Evolutionary conservation across 352 stramenopile genomes (phyloP).

Genomic region (Pelagophyceae sp.): DNA sequence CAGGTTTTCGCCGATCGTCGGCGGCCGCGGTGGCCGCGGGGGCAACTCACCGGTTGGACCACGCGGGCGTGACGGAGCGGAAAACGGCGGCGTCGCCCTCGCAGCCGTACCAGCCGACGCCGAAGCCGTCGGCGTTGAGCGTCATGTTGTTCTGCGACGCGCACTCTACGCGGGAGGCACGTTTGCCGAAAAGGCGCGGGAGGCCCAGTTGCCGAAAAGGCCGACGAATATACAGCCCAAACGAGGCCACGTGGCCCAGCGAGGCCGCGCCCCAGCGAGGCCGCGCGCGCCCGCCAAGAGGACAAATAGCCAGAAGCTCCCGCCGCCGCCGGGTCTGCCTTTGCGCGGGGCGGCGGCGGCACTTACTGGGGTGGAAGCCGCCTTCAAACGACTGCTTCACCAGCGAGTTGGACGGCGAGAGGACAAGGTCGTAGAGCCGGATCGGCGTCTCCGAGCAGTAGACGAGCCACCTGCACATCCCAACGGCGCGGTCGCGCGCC

Average conservation of each 20-base stretch:
- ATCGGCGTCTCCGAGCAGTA: slow-evolving; percentile 27
- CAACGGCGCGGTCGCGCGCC: too few species aligned
- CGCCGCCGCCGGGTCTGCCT: too few species aligned
- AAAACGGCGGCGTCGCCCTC: slow-evolving; percentile 34
- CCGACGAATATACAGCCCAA: too few species aligned
- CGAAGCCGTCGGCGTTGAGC: slow-evolving; percentile 44
- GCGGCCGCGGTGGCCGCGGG: too few species aligned
- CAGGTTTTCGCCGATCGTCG: too few species aligned
- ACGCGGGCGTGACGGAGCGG: slow-evolving; percentile 37
- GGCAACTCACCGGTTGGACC: slow-evolving; percentile 41
- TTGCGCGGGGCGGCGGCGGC: too few species aligned
- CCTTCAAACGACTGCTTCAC: slow-evolving; percentile 41
- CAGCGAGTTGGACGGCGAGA: slow-evolving; percentile 35
- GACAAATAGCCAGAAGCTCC: too few species aligned
- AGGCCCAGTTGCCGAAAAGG: slow-evolving; percentile 28
- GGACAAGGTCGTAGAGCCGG: slow-evolving; percentile 35
- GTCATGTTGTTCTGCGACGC: slow-evolving; percentile 15
- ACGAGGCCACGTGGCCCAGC: too few species aligned
- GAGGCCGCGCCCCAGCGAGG: too few species aligned
- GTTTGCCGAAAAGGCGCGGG: slow-evolving; percentile 9
- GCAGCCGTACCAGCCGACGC: slow-evolving; percentile 39
- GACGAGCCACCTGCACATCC: slow-evolving; percentile 31
- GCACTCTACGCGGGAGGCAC: too few species aligned
- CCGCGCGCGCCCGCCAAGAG: too few species aligned
- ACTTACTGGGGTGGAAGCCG: slow-evolving; percentile 34